Evolutionary conservation across 208 protist genomes (phyloP).

Genomic region (Trypanosoma lewisi): DNA sequence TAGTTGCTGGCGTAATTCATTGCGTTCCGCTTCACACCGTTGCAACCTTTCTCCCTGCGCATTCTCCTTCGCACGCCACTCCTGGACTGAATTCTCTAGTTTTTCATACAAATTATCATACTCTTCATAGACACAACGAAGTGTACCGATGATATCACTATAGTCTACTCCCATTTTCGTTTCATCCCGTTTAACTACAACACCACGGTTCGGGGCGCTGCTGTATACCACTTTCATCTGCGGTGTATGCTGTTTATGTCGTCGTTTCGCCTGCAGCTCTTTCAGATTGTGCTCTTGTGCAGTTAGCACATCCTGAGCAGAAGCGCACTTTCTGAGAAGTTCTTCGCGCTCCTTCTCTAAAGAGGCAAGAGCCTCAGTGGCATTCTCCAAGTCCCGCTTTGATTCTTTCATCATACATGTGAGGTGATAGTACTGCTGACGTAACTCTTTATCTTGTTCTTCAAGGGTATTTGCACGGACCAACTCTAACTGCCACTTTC

Average conservation of each 20-base stretch:
- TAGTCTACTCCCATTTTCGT: too few relatives aligned
- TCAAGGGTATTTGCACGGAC: background rate
- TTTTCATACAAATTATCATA: slow-evolving; percentile 8
- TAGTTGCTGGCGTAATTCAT: background rate
- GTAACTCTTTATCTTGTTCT: background rate
- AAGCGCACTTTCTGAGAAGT: background rate
- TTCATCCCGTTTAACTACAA: too few relatives aligned
- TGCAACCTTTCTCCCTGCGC: slow-evolving; percentile 4
- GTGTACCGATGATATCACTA: background rate
- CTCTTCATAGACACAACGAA: slow-evolving; percentile 4
- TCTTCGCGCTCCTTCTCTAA: background rate
- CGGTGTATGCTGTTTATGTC: background rate
- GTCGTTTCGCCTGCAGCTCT: background rate
- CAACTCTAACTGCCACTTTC: background rate
- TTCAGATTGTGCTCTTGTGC: background rate
- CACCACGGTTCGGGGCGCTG: too few relatives aligned
- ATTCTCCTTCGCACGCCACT: slow-evolving; percentile 1
- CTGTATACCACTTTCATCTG: background rate
- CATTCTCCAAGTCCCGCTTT: slow-evolving; percentile 10
- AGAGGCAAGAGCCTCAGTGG: background rate
- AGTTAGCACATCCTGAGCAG: background rate
- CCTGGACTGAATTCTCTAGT: background rate
- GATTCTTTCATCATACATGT: background rate
- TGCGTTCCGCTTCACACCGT: background rate
- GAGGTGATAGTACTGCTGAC: background rate